Conservation (phyloP, 2,329 filamentous ascomycete genomes). For the Penicillium vulpinum region DNA sequence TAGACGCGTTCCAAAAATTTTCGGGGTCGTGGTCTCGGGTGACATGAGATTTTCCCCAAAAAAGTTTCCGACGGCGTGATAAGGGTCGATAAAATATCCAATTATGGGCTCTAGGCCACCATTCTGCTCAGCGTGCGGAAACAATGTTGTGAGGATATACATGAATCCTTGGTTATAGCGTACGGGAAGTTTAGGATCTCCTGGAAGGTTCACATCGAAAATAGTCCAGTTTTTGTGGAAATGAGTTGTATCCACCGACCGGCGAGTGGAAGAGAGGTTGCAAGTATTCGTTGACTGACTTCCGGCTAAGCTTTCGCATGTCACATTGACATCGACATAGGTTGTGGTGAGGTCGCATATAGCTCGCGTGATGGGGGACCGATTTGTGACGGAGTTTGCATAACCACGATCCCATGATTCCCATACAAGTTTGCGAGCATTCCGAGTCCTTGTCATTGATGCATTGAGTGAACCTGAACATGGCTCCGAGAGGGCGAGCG, state of each 20-base stretch:
- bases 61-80: not conserved
- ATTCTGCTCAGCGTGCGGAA: not conserved
- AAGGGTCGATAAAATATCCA: not conserved
- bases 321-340: not conserved
- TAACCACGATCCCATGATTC: not conserved
- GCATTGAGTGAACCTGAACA: not conserved
- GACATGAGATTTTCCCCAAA: not conserved
- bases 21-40: not conserved
- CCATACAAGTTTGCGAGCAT: slow-evolving; percentile 1
- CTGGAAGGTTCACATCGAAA: not conserved
- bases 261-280: not conserved
- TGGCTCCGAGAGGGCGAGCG: not conserved
- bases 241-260: not conserved
- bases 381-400: not conserved
- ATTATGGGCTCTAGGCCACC: not conserved
- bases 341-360: not conserved
- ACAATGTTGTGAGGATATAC: not conserved
- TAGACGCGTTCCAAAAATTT: not conserved
- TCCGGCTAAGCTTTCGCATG: not conserved
- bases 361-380: not conserved
- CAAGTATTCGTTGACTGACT: not conserved
- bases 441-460: not conserved
- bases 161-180: not conserved
- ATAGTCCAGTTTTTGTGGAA: not conserved
- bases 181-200: not conserved